A percentile compares a stretch with the other conserved stretches of the same genome.
phyloP scores from a whole-genome alignment of 202 grass and related monocot genomes.

The Panicum hallii region DNA sequence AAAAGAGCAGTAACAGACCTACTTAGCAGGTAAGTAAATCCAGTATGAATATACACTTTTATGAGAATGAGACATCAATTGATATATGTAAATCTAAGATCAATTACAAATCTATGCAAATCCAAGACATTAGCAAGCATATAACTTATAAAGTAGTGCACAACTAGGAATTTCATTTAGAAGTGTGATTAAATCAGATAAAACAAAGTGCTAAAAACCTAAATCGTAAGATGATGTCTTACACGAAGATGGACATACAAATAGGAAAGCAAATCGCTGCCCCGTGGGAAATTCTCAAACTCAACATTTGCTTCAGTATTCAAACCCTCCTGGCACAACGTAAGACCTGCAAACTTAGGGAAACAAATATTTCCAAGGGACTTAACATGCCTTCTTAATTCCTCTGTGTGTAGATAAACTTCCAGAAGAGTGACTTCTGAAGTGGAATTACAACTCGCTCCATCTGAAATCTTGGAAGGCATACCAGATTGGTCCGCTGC shows the following conservation, averaged over 20 bases:
- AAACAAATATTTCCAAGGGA: conserved; percentile 96
- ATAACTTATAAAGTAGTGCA: conserved; percentile 14
- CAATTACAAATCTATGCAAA: conserved; percentile 2
- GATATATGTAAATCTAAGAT: neutral
- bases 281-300: conserved; percentile 84
- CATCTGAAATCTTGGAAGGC: conserved; percentile 40
- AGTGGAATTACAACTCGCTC: conserved; percentile 42
- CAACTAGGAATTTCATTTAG: conserved; percentile 23
- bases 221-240: conserved; percentile 69
- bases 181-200: conserved; percentile 35
- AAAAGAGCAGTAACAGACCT: neutral
- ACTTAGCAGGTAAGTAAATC: neutral
- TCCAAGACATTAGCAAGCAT: conserved; percentile 33
- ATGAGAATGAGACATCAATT: conserved; percentile 20
- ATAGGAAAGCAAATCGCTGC: conserved; percentile 94
- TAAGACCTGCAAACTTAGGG: conserved; percentile 74
- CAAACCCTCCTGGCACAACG: conserved; percentile 83
- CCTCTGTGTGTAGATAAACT: conserved; percentile 91
- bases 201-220: neutral
- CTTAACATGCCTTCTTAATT: conserved; percentile 84
- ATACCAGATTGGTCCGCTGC: conserved; percentile 35
- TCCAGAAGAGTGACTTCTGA: conserved; percentile 85
- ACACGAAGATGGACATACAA: conserved; percentile 94
- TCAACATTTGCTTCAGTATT: conserved; percentile 71
- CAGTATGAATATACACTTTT: conserved; percentile 9